phyloP scores from a whole-genome alignment of 2,329 filamentous ascomycete genomes.

The Lojkania enalia region DNA sequence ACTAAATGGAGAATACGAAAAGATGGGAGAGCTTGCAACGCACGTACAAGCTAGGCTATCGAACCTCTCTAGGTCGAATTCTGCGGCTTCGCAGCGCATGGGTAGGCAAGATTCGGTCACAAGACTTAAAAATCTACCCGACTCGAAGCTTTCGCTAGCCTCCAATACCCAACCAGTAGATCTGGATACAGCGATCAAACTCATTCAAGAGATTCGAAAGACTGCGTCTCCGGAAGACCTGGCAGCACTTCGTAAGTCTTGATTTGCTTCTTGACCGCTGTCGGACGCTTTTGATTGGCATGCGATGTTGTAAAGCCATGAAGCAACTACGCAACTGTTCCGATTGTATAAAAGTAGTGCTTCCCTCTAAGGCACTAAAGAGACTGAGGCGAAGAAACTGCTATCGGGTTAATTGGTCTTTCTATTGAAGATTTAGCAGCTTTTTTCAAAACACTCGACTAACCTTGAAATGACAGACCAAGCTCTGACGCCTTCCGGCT shows the following conservation, averaged over 20 bases:
- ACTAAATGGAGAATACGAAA: constrained; percentile 26
- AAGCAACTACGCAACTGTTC: too few species aligned
- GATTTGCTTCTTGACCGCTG: neutral
- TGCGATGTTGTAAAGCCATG: too few species aligned
- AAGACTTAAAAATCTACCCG: constrained; percentile 26
- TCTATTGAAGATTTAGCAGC: too few species aligned
- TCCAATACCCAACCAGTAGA: constrained; percentile 44
- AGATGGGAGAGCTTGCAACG: constrained; percentile 22
- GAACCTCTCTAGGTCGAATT: constrained; percentile 28
- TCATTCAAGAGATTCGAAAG: constrained; percentile 54
- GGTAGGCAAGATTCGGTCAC: constrained; percentile 26
- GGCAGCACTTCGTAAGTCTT: constrained; percentile 46
- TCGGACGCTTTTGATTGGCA: neutral
- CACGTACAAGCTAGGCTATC: constrained; percentile 32
- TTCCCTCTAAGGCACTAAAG: too few species aligned
- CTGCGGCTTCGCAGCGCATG: constrained; percentile 28
- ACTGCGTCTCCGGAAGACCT: constrained; percentile 53
- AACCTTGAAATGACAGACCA: constrained; percentile 24
- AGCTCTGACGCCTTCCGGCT: constrained; percentile 30
- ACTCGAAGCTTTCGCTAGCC: constrained; percentile 36
- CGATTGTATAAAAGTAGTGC: too few species aligned
- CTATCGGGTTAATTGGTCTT: too few species aligned
- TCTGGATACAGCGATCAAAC: constrained; percentile 49
- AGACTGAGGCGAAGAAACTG: too few species aligned
- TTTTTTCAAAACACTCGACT: too few species aligned